A percentile compares a stretch with the other conserved stretches of the same genome.
phyloP scores from a whole-genome alignment of 2,329 filamentous ascomycete species.

The Albifimbria verrucaria region DNA sequence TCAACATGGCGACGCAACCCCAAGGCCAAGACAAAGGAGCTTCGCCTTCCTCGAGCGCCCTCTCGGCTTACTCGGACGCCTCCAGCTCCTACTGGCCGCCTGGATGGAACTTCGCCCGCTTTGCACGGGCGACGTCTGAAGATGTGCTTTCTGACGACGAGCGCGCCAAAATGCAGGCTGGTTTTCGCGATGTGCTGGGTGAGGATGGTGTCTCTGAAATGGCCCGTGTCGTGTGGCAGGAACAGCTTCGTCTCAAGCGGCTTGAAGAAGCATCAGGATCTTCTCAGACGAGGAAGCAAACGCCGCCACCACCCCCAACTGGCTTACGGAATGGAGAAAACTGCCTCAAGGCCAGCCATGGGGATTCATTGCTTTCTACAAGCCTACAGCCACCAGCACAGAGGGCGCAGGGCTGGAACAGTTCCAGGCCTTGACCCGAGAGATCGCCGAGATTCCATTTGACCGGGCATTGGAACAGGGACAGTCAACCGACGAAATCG shows the following conservation, averaged over 20 bases:
- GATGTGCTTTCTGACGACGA: conserved; percentile 10
- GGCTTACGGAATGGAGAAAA: conserved; percentile 9
- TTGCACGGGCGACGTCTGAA: background rate
- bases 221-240: conserved; percentile 7
- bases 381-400: background rate
- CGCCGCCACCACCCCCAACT: conserved; percentile 8
- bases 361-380: conserved; percentile 11
- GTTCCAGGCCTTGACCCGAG: background rate
- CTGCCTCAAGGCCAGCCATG: conserved; percentile 3
- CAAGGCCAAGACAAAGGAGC: no score
- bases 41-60: no score
- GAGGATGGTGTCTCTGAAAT: background rate
- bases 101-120: conserved; percentile 9
- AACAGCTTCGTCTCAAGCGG: background rate
- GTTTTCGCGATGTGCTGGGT: conserved; percentile 2
- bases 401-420: background rate
- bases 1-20: no score
- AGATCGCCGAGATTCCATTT: background rate
- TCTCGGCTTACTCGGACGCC: conserved; percentile 16
- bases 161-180: conserved; percentile 12
- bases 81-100: conserved; percentile 17
- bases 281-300: background rate
- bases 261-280: background rate
- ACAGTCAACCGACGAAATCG: background rate
- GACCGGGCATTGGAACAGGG: background rate